Conservation (phyloP, 352 stramenopile species). For the Albugo candida region DNA sequence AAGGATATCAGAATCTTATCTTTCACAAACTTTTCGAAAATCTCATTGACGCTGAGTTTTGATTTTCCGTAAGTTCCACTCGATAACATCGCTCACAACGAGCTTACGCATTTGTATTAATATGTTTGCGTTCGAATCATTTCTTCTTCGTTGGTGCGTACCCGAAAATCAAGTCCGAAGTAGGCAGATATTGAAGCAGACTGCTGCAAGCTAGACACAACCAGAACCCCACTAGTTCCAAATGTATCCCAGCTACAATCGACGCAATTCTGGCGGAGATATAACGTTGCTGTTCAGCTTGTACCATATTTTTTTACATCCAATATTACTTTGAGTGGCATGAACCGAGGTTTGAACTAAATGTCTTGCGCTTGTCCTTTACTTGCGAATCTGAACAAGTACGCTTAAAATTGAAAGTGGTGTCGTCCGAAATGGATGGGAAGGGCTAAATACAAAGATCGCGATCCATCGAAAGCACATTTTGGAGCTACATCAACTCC, state of each 20-base stretch:
- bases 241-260: conserved; percentile 27
- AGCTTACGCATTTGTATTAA: conserved; percentile 25
- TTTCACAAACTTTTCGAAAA: no score
- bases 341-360: no score
- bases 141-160: conserved; percentile 36
- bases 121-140: conserved; percentile 23
- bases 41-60: conserved; percentile 13
- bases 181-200: conserved; percentile 45
- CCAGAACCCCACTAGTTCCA: conserved; percentile 69
- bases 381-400: no score
- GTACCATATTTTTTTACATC: no score
- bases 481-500: no score
- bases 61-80: conserved; percentile 76
- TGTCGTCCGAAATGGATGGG: no score
- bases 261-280: not conserved
- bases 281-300: no score
- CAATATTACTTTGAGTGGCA: no score
- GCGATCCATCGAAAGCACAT: no score
- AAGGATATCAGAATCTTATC: conserved; percentile 63
- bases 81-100: conserved; percentile 77
- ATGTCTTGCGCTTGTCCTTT: no score
- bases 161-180: conserved; percentile 34
- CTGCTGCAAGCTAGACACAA: conserved; percentile 67
- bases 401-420: no score
- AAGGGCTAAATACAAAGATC: no score